Evolutionary conservation across 495 filamentous ascomycete genomes (phyloP).

Genomic region (Delitschia confertaspora): DNA sequence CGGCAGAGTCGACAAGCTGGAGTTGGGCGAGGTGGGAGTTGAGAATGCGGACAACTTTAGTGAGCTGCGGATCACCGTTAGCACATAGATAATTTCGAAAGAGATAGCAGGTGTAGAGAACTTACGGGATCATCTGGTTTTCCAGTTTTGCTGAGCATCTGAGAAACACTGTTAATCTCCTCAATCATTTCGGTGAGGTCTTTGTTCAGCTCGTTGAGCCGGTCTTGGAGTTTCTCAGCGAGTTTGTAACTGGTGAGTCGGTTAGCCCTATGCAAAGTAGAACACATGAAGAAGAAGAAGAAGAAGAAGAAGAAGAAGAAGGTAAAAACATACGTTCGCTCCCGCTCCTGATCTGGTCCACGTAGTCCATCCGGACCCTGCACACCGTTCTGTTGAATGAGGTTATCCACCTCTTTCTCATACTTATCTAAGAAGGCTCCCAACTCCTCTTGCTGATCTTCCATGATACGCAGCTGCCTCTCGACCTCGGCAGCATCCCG

Average conservation of each 20-base stretch:
- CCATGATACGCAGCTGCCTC: conserved; percentile 75
- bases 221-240: conserved; percentile 81
- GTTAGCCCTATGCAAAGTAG: conserved; percentile 12
- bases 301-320: neutral
- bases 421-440: conserved; percentile 77
- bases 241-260: conserved; percentile 39
- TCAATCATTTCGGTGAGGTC: conserved; percentile 92
- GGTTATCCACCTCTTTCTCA: conserved; percentile 76
- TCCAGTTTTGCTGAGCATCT: conserved; percentile 74
- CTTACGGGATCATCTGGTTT: conserved; percentile 88
- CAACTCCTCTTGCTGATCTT: conserved; percentile 85
- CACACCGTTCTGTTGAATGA: conserved; percentile 62
- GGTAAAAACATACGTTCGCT: conserved; percentile 62
- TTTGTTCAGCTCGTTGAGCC: conserved; percentile 81
- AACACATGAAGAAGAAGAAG: neutral
- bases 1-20: conserved; percentile 82
- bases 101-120: no score
- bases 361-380: conserved; percentile 53
- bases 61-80: conserved; percentile 52
- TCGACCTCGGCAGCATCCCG: conserved; percentile 84
- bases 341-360: conserved; percentile 87
- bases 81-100: no score
- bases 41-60: conserved; percentile 85
- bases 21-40: conserved; percentile 84
- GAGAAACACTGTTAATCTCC: conserved; percentile 83